These are phyloP conservation scores for Croton laevigatus DNA, from an alignment of 441 rosid genomes.

Conservation along the genomic window DNA sequence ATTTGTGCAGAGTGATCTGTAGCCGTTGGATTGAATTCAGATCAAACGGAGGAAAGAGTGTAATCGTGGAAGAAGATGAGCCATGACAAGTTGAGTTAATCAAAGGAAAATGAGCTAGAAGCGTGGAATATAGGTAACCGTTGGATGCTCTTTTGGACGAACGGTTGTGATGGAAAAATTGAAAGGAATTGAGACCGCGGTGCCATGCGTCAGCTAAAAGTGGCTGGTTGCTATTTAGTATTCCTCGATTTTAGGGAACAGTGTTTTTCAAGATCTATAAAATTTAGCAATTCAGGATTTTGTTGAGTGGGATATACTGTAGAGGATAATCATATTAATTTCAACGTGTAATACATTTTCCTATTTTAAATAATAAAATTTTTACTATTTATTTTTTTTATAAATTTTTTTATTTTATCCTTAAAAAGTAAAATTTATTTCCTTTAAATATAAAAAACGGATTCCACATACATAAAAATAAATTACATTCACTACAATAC, in stretches of 20 bases:
- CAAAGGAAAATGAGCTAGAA: conserved; percentile 41
- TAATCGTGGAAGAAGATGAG: conserved; percentile 51
- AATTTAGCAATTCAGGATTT: no score
- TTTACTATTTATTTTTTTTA: no score
- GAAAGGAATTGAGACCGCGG: neutral
- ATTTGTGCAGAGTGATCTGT: neutral
- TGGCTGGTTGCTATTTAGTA: neutral
- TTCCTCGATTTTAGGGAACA: neutral
- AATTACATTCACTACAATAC: no score
- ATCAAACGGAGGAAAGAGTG: conserved; percentile 36
- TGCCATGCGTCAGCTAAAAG: neutral
- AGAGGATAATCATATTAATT: no score
- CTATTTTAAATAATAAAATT: no score
- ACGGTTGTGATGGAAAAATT: conserved; percentile 27
- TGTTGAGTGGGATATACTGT: no score
- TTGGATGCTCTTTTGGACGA: conserved; percentile 34
- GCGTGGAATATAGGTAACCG: conserved; percentile 40
- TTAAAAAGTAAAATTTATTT: no score
- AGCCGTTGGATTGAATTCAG: conserved; percentile 37
- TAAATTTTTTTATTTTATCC: no score
- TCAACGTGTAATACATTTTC: no score
- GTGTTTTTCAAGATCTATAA: neutral
- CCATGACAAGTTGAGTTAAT: conserved; percentile 50
- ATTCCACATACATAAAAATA: no score
- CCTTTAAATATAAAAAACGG: no score